These are phyloP conservation scores for Rhodotorula sp. DNA, from an alignment of 1,284 basidiomycete genomes.

Conservation along the genomic window DNA sequence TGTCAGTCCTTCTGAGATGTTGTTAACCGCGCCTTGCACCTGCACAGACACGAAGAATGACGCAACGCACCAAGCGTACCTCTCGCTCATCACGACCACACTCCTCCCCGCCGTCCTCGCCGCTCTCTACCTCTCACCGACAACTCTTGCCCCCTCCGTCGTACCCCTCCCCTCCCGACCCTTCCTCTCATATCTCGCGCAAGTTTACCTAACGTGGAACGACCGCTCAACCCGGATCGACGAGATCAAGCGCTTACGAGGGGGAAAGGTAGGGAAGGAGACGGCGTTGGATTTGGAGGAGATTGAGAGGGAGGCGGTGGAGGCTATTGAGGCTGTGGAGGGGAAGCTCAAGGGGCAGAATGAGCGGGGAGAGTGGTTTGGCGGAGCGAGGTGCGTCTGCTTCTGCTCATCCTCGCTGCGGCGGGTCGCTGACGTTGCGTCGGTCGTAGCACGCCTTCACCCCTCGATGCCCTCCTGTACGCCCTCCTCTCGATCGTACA, in stretches of 20 bases:
- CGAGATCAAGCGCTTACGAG: constrained; percentile 30
- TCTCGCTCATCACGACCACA: constrained; percentile 28
- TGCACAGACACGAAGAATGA: not conserved
- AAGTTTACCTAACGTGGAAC: not conserved
- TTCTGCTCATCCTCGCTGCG: no score
- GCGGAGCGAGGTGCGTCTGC: constrained; percentile 17
- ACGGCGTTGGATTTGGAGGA: constrained; percentile 33
- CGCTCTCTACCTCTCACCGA: constrained; percentile 27
- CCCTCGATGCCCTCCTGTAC: constrained; percentile 27
- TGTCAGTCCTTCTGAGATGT: no score
- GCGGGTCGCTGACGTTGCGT: not conserved
- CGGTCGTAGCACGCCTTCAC: constrained; percentile 4
- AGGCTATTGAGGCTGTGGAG: constrained; percentile 32
- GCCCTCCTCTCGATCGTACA: constrained; percentile 23
- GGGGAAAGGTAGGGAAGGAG: constrained; percentile 15
- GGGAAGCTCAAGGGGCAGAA: constrained; percentile 15
- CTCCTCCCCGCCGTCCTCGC: constrained; percentile 35
- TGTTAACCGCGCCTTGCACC: no score
- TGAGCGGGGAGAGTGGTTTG: constrained; percentile 13
- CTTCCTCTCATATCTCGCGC: constrained; percentile 4
- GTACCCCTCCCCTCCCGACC: not conserved
- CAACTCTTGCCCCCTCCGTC: constrained; percentile 9
- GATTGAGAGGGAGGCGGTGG: constrained; percentile 33
- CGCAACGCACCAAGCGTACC: constrained; percentile 28
- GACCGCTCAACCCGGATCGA: constrained; percentile 14